Evolutionary conservation across 73 alveolate species (phyloP).

Genomic region (Blepharisma japonicum): DNA sequence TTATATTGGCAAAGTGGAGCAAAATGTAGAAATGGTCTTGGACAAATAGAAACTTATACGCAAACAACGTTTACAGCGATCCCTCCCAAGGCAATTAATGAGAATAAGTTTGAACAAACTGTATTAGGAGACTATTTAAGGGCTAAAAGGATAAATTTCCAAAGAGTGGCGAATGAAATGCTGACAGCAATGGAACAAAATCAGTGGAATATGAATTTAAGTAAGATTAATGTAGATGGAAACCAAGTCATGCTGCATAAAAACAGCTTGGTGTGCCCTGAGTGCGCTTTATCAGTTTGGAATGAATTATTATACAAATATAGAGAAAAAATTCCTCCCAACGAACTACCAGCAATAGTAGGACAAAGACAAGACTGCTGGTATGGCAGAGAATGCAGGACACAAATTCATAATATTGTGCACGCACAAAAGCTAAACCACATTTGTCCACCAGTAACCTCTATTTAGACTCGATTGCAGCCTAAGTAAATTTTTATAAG

Average conservation of each 20-base stretch:
- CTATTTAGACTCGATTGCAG: not conserved
- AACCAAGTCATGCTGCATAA: constrained; percentile 31
- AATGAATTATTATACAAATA: constrained; percentile 47
- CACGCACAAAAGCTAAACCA: constrained; percentile 70
- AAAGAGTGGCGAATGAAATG: constrained; percentile 38
- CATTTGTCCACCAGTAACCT: constrained; percentile 35
- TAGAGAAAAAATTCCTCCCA: constrained; percentile 38
- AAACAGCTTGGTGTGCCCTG: constrained; percentile 38
- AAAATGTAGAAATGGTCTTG: constrained; percentile 14
- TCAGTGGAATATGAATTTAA: constrained; percentile 30
- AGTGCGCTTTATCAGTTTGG: constrained; percentile 55
- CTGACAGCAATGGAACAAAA: constrained; percentile 29
- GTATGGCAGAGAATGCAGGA: constrained; percentile 66
- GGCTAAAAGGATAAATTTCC: not conserved
- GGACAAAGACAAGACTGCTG: constrained; percentile 56
- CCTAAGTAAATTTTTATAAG: not conserved
- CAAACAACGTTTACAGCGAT: constrained; percentile 19
- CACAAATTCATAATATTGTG: constrained; percentile 48
- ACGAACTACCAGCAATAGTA: constrained; percentile 42
- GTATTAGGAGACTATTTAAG: constrained; percentile 24
- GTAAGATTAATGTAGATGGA: constrained; percentile 29
- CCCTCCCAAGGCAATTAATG: constrained; percentile 17
- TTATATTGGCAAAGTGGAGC: constrained; percentile 37
- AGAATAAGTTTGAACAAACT: constrained; percentile 25
- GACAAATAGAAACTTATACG: not conserved